These are phyloP conservation scores for Cylindrotheca closterium DNA, from an alignment of 108 stramenopile genomes.

Conservation along the genomic window DNA sequence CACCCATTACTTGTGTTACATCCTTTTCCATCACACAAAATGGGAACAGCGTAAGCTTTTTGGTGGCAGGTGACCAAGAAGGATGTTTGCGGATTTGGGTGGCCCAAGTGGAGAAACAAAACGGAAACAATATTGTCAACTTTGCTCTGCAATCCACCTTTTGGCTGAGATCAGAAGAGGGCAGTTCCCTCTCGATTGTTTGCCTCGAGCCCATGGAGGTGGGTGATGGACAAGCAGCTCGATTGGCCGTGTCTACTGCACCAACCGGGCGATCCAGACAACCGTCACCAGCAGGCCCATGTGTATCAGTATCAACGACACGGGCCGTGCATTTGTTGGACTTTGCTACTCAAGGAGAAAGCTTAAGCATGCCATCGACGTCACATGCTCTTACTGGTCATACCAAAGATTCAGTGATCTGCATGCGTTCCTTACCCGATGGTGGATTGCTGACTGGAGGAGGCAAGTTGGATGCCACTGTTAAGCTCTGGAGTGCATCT, in stretches of 20 bases:
- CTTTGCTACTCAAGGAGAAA: neutral
- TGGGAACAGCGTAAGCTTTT: neutral
- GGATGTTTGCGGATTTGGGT: slow-evolving; percentile 6
- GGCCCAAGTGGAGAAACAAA: neutral
- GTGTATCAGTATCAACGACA: slow-evolving; percentile 11
- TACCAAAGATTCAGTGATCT: slow-evolving; percentile 35
- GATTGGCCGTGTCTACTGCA: slow-evolving; percentile 36
- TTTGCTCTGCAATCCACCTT: neutral
- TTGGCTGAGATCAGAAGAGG: neutral
- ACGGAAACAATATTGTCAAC: neutral
- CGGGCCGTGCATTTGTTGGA: slow-evolving; percentile 34
- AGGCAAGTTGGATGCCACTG: slow-evolving; percentile 53
- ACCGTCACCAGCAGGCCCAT: slow-evolving; percentile 7
- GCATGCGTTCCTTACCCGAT: slow-evolving; percentile 44
- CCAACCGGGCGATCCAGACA: neutral
- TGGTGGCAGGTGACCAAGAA: neutral
- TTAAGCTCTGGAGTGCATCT: slow-evolving; percentile 31
- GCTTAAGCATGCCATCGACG: too few species aligned
- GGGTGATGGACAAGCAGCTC: slow-evolving; percentile 2
- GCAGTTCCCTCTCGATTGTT: slow-evolving; percentile 16
- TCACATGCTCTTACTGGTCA: slow-evolving; percentile 28
- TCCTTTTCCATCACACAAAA: neutral
- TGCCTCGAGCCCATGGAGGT: slow-evolving; percentile 31
- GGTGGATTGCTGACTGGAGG: slow-evolving; percentile 47
- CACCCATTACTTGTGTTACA: slow-evolving; percentile 25